Percentiles rank a stretch among this genome's conserved stretches.
These are phyloP conservation scores for Umbelopsis sp. DNA, from an alignment of 192 early-diverging fungal species.

Conservation along the genomic window DNA sequence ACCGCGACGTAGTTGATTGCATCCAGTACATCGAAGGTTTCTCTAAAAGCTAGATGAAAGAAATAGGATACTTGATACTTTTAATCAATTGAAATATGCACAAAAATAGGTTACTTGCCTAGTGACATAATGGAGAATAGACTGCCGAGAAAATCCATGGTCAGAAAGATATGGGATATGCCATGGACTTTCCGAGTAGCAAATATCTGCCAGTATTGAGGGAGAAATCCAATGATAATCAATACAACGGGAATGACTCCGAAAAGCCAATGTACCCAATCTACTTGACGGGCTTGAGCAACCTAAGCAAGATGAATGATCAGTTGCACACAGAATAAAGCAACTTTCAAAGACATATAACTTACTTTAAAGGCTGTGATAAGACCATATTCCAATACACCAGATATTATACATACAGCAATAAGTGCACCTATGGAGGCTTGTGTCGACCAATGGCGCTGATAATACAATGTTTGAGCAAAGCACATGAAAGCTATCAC, in stretches of 20 bases:
- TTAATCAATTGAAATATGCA: background rate
- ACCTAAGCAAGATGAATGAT: conserved; percentile 16
- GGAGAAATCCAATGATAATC: conserved; percentile 44
- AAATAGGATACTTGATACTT: conserved; percentile 2
- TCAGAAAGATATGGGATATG: conserved; percentile 46
- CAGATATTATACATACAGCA: conserved; percentile 11
- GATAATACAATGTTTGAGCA: conserved; percentile 46
- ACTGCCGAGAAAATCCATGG: conserved; percentile 45
- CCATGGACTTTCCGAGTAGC: conserved; percentile 39
- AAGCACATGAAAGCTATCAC: conserved; percentile 39
- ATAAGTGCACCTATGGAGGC: background rate
- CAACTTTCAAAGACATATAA: background rate
- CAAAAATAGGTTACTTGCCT: conserved; percentile 27
- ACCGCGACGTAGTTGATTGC: conserved; percentile 32
- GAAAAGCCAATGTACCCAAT: conserved; percentile 40
- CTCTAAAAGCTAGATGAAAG: conserved; percentile 10
- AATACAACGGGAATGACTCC: conserved; percentile 48
- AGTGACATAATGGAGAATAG: conserved; percentile 48
- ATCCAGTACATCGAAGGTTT: conserved; percentile 24
- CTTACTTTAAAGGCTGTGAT: conserved; percentile 27
- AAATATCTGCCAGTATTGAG: conserved; percentile 48
- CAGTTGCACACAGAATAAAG: background rate
- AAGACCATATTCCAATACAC: conserved; percentile 26
- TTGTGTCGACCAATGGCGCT: conserved; percentile 18
- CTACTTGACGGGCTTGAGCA: conserved; percentile 29